Conservation (phyloP, 1,139 yeast species). For the Geotrichum cucujoidarum region DNA sequence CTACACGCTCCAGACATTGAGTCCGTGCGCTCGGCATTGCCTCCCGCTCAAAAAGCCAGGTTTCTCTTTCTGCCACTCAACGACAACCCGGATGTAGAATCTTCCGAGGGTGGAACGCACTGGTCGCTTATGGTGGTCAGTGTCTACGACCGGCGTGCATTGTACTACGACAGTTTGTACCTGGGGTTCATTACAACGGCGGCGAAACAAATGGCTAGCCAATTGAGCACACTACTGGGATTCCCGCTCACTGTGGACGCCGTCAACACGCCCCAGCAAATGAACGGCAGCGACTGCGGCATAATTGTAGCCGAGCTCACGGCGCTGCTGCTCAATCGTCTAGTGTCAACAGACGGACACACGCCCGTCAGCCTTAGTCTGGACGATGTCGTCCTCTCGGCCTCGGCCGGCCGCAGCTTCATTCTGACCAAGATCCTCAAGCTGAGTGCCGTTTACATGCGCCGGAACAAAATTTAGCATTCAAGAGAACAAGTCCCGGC, state of each 20-base stretch:
- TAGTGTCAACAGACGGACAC: conserved; percentile 31
- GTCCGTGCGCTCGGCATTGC: conserved; percentile 41
- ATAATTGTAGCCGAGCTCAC: conserved; percentile 56
- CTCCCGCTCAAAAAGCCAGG: conserved; percentile 40
- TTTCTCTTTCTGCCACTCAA: conserved; percentile 50
- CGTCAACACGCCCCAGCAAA: conserved; percentile 63
- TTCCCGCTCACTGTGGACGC: conserved; percentile 22
- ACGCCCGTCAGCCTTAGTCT: conserved; percentile 34
- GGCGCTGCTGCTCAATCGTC: conserved; percentile 39
- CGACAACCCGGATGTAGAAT: conserved; percentile 46
- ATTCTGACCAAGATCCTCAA: conserved; percentile 38
- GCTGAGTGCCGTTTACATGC: conserved; percentile 17
- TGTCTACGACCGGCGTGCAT: conserved; percentile 38
- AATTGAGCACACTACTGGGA: conserved; percentile 35
- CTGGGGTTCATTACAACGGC: conserved; percentile 39
- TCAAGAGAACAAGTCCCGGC: too few species aligned
- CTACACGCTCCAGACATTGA: conserved; percentile 31
- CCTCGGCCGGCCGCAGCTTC: conserved; percentile 45
- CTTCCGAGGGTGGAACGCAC: conserved; percentile 49
- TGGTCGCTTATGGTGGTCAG: conserved; percentile 51
- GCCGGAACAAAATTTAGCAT: conserved; percentile 1
- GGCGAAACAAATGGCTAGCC: conserved; percentile 30
- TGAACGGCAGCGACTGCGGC: conserved; percentile 75
- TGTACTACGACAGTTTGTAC: conserved; percentile 46
- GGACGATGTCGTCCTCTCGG: conserved; percentile 37